Percentiles rank a stretch among this genome's conserved stretches.
Conservation (phyloP, 352 stramenopile species). For the Elongisporangium prolatum region DNA sequence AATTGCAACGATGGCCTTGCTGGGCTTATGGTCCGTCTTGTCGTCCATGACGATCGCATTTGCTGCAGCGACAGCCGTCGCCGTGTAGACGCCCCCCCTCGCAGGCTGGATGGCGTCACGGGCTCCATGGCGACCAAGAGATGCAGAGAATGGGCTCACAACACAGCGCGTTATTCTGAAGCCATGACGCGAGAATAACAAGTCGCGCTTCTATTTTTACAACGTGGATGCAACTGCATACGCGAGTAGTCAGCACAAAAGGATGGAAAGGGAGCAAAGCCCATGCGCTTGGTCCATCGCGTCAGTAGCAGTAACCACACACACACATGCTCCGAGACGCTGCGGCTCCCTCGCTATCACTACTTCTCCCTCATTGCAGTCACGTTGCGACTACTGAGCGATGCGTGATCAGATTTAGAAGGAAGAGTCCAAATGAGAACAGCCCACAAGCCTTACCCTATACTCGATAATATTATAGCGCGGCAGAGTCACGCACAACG, state of each 20-base stretch:
- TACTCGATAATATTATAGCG: background rate
- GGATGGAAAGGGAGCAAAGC: background rate
- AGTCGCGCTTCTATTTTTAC: background rate
- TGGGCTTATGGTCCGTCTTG: background rate
- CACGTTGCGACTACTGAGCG: background rate
- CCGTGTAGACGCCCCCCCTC: conserved; percentile 1
- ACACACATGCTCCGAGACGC: background rate
- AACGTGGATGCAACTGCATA: background rate
- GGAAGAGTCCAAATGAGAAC: background rate
- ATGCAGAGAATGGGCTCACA: background rate
- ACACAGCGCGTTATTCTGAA: background rate
- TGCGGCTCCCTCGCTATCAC: background rate
- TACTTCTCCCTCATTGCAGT: background rate
- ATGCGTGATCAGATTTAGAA: background rate
- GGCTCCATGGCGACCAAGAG: background rate
- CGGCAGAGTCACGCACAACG: background rate
- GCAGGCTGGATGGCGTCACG: background rate
- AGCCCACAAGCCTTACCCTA: background rate
- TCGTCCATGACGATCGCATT: background rate
- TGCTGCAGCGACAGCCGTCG: background rate
- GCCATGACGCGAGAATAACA: background rate
- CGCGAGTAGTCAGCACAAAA: background rate
- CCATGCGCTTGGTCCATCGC: background rate
- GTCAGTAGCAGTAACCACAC: background rate
- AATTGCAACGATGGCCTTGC: background rate